Evolutionary conservation across 2,329 filamentous ascomycete genomes (phyloP), one percentile per base, ranked within the genome.

Genomic region (Arthrobotrys megalospora): DNA sequence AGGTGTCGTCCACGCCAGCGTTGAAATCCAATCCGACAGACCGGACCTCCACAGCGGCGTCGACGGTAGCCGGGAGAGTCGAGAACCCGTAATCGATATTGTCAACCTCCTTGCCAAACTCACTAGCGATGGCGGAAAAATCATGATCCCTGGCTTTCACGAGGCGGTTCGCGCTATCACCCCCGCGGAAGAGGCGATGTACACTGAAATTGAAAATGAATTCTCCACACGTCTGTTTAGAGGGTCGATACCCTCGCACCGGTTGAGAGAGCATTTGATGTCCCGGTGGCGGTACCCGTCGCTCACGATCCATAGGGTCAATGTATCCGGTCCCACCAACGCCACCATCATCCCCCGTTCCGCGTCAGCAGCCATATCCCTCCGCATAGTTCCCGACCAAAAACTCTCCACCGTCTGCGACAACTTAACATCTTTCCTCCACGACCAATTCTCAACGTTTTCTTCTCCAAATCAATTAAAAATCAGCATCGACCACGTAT

Each of bases 31-130:
- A 80, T 96, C 94, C 72, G 90, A 90, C 64, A 90, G 93, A 80
- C 94, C 94, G 0, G 96, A 99, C 84, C 88, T 97, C 1, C 96
- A 99, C 84, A 97, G 93, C 79, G 96, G 96, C 82, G 95, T 99
- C n/a, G 95, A 98, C 82, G 96, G 96, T 45, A 97, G 94, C 78
- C 90, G 92, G 79, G 89, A 96, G 85, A 89, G 96, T 77, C 93
- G 97, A 76, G 96, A 99, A 83, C 93, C 95, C 0, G 86, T 98
- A 7, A 97, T 96, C 47, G 96, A 99, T 83, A 87, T 99, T 0
- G 94, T 96, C 2, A 88, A 92, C 80, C 87, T 98, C 0, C 87
- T 99, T 4, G 90, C 92, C 0, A 94, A 90, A 65, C 87, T 99
- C 45, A 96, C 96, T 68, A 93, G 93, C 0, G 88, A 88, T 0